These are phyloP conservation scores for Camellia oleifera DNA, from an alignment of 179 eudicot species.

Conservation along the genomic window DNA sequence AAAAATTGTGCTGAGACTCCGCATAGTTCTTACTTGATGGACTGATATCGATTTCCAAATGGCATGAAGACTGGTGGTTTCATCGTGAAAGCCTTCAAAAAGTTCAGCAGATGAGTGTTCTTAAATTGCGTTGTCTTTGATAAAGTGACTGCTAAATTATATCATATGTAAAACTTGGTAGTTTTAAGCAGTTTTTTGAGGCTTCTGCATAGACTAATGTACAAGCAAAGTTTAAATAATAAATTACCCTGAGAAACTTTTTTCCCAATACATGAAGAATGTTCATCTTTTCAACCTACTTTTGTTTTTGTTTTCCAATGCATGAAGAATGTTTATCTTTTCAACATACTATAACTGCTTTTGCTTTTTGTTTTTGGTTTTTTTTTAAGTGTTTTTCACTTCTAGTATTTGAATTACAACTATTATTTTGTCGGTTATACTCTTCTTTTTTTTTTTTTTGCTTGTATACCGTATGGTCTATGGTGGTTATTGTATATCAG, in stretches of 20 bases:
- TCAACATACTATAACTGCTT: neutral
- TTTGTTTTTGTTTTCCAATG: no score
- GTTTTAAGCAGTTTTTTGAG: slow-evolving; percentile 17
- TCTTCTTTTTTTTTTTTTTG: no score
- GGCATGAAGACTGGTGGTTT: neutral
- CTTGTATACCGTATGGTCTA: no score
- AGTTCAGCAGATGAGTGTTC: slow-evolving; percentile 13
- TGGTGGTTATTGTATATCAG: no score
- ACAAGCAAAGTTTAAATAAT: slow-evolving; percentile 11
- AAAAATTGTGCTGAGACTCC: neutral
- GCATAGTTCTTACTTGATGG: neutral
- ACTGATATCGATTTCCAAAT: neutral
- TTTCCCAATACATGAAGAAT: slow-evolving; percentile 9
- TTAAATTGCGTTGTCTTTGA: slow-evolving; percentile 9
- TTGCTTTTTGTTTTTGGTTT: neutral
- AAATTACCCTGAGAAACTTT: slow-evolving; percentile 16
- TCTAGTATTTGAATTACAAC: neutral
- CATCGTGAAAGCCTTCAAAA: neutral
- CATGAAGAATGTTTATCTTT: no score
- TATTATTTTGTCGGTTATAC: neutral
- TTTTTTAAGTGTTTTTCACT: neutral
- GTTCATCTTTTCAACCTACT: neutral
- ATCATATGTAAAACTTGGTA: slow-evolving; percentile 14
- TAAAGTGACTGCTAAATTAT: slow-evolving; percentile 1
- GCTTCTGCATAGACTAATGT: slow-evolving; percentile 18